Evolutionary conservation across 495 filamentous ascomycete genomes (phyloP).

Genomic region (Penicillium cataractarum): DNA sequence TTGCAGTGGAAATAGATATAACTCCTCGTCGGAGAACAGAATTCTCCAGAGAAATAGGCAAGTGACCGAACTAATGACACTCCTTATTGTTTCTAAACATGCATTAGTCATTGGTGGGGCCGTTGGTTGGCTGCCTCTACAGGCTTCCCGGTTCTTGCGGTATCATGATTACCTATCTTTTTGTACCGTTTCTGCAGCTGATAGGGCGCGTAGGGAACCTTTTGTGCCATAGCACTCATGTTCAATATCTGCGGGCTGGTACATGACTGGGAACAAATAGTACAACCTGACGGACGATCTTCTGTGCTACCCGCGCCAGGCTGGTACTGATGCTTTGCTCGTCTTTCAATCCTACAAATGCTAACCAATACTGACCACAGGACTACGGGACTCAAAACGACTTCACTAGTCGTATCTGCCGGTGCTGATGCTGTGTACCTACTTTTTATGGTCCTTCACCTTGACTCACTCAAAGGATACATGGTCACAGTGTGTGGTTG

Average conservation of each 20-base stretch:
- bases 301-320: neutral
- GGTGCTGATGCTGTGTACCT: neutral
- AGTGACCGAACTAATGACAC: no score
- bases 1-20: no score
- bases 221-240: conserved; percentile 76
- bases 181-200: neutral
- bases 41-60: no score
- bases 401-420: neutral
- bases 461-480: conserved; percentile 23
- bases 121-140: neutral
- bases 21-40: no score
- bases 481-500: conserved; percentile 50
- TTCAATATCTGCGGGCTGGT: conserved; percentile 78
- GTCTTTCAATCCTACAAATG: no score
- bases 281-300: no score
- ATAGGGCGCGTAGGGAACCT: conserved; percentile 53
- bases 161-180: neutral
- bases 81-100: no score
- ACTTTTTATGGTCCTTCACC: neutral
- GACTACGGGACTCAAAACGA: neutral
- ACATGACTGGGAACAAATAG: conserved; percentile 63
- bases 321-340: neutral
- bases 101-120: no score
- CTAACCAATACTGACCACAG: neutral
- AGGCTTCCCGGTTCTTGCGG: neutral